Evolutionary conservation across 306 rosid species (phyloP).

Genomic region (Gynostemma pentaphyllum): DNA sequence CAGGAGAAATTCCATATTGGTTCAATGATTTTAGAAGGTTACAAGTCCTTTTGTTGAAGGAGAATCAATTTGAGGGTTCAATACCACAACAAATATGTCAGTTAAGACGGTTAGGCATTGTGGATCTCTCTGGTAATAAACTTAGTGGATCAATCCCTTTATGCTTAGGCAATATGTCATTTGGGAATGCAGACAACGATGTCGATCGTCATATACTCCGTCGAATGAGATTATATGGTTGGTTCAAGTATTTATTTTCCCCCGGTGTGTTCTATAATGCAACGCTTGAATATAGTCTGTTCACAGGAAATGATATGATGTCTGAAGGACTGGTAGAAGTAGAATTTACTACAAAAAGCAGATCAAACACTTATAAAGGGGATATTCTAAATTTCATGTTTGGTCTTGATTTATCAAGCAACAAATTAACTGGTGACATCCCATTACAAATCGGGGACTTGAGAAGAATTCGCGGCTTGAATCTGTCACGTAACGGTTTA

Average conservation of each 20-base stretch:
- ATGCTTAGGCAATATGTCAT: background rate
- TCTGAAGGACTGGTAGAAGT: background rate
- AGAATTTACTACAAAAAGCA: background rate
- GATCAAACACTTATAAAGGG: background rate
- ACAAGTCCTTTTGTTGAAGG: background rate
- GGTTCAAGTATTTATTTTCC: background rate
- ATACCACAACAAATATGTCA: slow-evolving; percentile 1
- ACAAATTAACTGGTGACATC: background rate
- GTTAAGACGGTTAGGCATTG: background rate
- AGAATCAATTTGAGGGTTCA: background rate
- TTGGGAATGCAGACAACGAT: background rate
- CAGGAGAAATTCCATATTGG: background rate
- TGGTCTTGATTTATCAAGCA: background rate
- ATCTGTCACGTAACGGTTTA: slow-evolving; percentile 7
- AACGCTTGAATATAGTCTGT: background rate
- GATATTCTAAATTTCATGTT: background rate
- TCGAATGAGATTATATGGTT: background rate
- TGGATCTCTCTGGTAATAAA: slow-evolving; percentile 7
- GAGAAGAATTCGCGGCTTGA: background rate
- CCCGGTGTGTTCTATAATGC: background rate
- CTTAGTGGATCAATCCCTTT: slow-evolving; percentile 2
- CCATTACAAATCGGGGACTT: background rate
- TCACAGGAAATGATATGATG: too few species aligned
- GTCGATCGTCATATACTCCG: too few species aligned
- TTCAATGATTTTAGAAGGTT: background rate